Conservation (phyloP, 495 filamentous ascomycete species). For the Xeromyces bisporus region DNA sequence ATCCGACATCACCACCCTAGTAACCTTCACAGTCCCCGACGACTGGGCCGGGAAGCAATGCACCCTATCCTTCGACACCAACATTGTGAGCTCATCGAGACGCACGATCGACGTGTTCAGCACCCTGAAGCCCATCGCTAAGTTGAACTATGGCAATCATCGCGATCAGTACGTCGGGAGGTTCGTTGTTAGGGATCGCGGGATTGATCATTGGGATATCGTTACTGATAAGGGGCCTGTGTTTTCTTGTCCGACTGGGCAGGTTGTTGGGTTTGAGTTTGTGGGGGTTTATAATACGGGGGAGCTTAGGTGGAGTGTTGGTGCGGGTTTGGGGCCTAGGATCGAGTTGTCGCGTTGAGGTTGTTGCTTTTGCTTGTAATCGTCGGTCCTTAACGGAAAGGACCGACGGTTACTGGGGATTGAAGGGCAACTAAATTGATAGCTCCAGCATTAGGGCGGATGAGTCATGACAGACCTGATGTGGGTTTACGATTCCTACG, state of each 20-base stretch:
- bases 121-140: background rate
- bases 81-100: background rate
- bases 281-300: background rate
- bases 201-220: background rate
- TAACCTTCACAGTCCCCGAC: background rate
- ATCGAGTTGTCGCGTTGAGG: background rate
- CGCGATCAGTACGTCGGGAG: background rate
- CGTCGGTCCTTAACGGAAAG: too few species aligned
- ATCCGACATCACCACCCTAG: background rate
- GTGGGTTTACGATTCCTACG: too few species aligned
- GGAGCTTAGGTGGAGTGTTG: background rate
- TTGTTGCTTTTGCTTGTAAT: too few species aligned
- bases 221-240: background rate
- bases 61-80: background rate
- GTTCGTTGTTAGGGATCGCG: background rate
- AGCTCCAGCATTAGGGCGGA: too few species aligned
- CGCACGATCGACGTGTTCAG: background rate
- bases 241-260: background rate
- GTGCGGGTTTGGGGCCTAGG: background rate
- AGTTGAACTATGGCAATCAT: background rate
- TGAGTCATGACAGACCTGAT: too few species aligned
- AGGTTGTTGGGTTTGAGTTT: background rate
- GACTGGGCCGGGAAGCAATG: background rate
- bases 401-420: too few species aligned
- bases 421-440: too few species aligned